Base-by-base conservation (phyloP, 306 rosid genomes). In the Glycine soja region DNA sequence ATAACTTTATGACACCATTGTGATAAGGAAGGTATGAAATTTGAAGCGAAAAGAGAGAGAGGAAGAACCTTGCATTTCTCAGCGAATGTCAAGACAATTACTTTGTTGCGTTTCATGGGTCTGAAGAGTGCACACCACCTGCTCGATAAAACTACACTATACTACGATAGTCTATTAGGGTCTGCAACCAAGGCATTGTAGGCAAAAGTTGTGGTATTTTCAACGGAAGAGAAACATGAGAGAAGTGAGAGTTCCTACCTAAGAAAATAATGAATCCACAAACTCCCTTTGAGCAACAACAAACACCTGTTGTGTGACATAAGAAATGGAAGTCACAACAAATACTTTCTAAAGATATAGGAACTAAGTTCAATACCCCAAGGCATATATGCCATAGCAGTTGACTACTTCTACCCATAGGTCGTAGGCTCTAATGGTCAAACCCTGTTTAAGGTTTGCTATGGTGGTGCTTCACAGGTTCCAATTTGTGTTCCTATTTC, bases 241-340 rank as follows among this genome's bases (percentile, higher is more conserved):
- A 48, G 67, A 69, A 38, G 74, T 36, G 75, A 64, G 24, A 19
- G 24, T 19, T 19, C 24, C 62, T 85, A 93, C 99, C 97, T 95
- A 98, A 56, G 99, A 95, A 82, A 90, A 93, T 87, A 95, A 92
- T 72, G 98, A 90, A 80, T 93, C 99, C 74, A 95, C 86, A 51
- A 88, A 83, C 84, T 90, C 93, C 90, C 88, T 95, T 80, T 95
- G 99, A 56, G 98, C 97, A 83, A 82, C 72, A 11, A 97, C 97
- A 89, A 95, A 95, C 62, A 95, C 91, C 99, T 95, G 92, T 61
- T 73, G 82, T 57, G 78, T 75, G 13, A 72, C 74, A 78, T 70
- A 83, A 76, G 71, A 78, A 79, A 61, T 53, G 40, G 75, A 70
- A 70, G 48, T 19, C 50, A 78, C 8, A 52, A 46, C 15, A 77